Evolutionary conservation across 2,329 filamentous ascomycete genomes (phyloP).

Genomic region (Phialemonium atrogriseum): DNA sequence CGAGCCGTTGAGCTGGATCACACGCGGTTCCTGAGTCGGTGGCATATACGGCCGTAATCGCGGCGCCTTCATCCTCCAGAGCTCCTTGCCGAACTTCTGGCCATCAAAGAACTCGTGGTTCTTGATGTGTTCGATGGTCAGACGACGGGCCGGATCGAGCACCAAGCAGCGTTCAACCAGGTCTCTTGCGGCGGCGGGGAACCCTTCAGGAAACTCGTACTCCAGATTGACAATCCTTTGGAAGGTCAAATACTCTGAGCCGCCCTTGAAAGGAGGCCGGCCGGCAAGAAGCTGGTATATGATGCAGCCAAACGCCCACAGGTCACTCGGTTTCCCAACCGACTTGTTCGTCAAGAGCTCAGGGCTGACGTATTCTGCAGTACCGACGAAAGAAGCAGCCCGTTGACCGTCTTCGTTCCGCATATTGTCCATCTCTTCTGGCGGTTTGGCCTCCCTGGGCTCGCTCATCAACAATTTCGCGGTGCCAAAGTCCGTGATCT

Average conservation of each 20-base stretch:
- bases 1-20: constrained; percentile 64
- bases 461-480: constrained; percentile 84
- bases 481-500: constrained; percentile 97
- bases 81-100: constrained; percentile 68
- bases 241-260: constrained; percentile 93
- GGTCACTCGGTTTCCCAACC: constrained; percentile 92
- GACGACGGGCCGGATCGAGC: constrained; percentile 71
- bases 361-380: constrained; percentile 95
- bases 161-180: constrained; percentile 86
- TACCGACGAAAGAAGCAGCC: constrained; percentile 92
- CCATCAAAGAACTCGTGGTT: constrained; percentile 94
- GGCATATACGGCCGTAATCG: constrained; percentile 77
- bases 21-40: constrained; percentile 61
- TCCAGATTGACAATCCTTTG: constrained; percentile 95
- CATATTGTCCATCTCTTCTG: constrained; percentile 29
- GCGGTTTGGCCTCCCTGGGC: constrained; percentile 37
- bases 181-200: constrained; percentile 78
- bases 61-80: constrained; percentile 89
- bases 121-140: constrained; percentile 94
- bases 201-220: constrained; percentile 85
- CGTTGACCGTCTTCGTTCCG: constrained; percentile 52
- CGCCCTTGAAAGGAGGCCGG: constrained; percentile 93
- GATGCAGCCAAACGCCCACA: constrained; percentile 98
- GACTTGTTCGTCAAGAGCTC: constrained; percentile 96
- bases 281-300: constrained; percentile 93